Evolutionary conservation across 768 basidiomycete genomes (phyloP).

Genomic region (Lactarius hengduanensis): DNA sequence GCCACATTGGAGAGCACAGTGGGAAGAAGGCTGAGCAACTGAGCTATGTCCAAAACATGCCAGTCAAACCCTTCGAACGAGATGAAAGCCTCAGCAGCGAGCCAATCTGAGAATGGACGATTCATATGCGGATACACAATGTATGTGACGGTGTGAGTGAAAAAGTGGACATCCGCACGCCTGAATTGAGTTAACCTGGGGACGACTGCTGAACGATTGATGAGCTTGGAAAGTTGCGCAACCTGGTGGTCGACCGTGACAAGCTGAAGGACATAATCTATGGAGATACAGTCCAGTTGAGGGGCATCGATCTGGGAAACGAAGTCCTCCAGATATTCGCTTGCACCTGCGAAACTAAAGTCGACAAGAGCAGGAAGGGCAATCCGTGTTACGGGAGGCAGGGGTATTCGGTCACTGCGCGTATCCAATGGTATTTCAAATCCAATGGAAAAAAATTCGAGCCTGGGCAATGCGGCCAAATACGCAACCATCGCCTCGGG

Average conservation of each 20-base stretch:
- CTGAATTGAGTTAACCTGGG: neutral
- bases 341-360: neutral
- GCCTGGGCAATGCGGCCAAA: neutral
- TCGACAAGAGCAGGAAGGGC: neutral
- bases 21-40: no score
- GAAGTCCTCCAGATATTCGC: conserved; percentile 6
- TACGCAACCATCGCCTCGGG: neutral
- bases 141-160: no score
- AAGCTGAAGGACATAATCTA: neutral
- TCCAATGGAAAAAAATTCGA: neutral
- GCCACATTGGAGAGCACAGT: no score
- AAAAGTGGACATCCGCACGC: no score
- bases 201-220: neutral
- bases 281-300: neutral
- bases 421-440: neutral
- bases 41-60: no score
- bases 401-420: neutral
- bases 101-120: no score
- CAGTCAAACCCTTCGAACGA: no score
- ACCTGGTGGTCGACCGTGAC: neutral
- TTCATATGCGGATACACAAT: no score
- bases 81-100: no score
- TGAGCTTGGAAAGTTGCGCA: neutral
- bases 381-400: neutral
- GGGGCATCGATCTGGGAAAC: neutral